Base-by-base conservation (phyloP, 2,329 filamentous ascomycete species). In the Arachnopeziza araneosa region DNA sequence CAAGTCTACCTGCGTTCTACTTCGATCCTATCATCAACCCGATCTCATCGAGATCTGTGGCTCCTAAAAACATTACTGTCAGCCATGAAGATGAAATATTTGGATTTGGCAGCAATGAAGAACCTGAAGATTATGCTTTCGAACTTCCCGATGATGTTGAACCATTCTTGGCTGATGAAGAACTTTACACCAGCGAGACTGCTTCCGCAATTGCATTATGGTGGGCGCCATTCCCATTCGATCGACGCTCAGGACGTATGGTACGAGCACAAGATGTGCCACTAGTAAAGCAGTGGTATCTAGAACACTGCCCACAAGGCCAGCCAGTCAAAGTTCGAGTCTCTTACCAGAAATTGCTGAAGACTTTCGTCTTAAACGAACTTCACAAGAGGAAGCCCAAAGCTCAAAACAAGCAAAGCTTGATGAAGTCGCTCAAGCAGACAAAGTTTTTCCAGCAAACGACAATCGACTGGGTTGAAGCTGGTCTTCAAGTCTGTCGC, bases 401-500 rank as follows among this genome's bases (percentile, higher is more conserved):
- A 80, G 91, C 95, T 3, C 88, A 96, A 67, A 96, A 93, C 78
- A 96, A 93, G 73, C 95, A 99, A 71, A 91, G 96, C 70, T 77
- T 99, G 60, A 83, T 98, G 73, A 86, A 86, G 69, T 96, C 91
- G 9, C 77, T 99, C 66, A 98, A 97, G 76, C 87, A 91, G 67
- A 99, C 95, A 54, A 99, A 99, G 72, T 99, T 99, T 79, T 99
- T 99, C 82, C 96, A 99, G 76, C 95, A 98, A 76, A 99, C 95
- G 2, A 96, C 91, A 9, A 98, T 99, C 65, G 95, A 99, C 74
- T 99, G 95, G 95, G 95, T 99, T 50, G 95, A 99, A 78, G 95
- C 96, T 68, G 95, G 96, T 78, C 82, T 99, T 71, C 96, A 99
- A 77, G 95, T 99, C 63, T 99, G 95, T 74, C 87, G 95, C 55